A percentile compares a stretch with the other conserved stretches of the same genome.
These are phyloP conservation scores for Prunus campanulata DNA, from an alignment of 306 rosid genomes.

Conservation along the genomic window DNA sequence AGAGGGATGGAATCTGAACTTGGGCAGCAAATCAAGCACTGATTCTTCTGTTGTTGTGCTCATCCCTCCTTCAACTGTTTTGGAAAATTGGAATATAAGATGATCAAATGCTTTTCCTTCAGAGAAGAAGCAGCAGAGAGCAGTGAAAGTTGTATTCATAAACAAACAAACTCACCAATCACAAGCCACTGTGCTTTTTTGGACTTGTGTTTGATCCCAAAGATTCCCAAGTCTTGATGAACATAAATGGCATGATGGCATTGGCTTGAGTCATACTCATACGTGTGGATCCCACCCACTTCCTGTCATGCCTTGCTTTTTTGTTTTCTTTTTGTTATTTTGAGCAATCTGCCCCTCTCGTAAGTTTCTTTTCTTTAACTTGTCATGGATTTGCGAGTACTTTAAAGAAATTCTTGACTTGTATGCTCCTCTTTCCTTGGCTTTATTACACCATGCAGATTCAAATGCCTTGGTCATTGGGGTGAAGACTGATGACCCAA, in stretches of 20 bases:
- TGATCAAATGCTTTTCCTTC: neutral
- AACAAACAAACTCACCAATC: neutral
- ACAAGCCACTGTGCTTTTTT: neutral
- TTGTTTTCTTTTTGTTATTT: neutral
- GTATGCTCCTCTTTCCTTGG: too few relatives aligned
- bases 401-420: too few relatives aligned
- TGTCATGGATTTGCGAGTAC: too few relatives aligned
- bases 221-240: neutral
- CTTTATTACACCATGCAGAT: too few relatives aligned
- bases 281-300: neutral
- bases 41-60: neutral
- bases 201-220: neutral
- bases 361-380: neutral
- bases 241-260: neutral
- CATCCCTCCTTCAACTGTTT: neutral
- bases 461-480: too few relatives aligned
- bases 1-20: neutral
- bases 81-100: neutral
- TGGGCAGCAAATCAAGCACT: neutral
- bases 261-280: neutral
- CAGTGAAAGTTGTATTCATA: neutral
- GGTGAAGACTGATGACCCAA: too few relatives aligned
- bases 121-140: neutral
- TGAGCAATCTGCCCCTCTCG: neutral
- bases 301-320: neutral